Base-by-base conservation (phyloP, 192 early-diverging fungal genomes). In the Gonapodya sp. region DNA sequence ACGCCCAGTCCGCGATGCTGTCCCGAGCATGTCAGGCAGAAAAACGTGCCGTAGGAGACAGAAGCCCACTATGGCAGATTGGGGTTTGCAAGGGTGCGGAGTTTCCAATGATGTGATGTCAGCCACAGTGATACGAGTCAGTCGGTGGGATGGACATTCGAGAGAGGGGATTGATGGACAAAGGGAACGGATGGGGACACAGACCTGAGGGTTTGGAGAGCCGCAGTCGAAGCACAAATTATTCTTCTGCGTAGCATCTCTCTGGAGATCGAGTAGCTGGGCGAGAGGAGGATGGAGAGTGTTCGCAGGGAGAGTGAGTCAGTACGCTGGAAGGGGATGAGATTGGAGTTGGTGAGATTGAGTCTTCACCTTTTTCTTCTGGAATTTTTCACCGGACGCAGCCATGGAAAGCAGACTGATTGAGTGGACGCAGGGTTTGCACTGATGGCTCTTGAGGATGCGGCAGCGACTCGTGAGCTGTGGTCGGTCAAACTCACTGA, bases 41-140 rank as follows among this genome's bases (percentile, higher is more conserved):
- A 96, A 83, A 98, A 97, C 80, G 94, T 97, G 72, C 95, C 96
- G 82, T 95, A 91, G 34, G 94, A 94, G 34, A 97, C 95, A 82
- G 91, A 93, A 8, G 96, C 95, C 97, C 96, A 96, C 80, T 94
- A 93, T 18, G 91, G 93, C 79, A 92, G 30, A 75, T 18, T 34
- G 1, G 73, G 36, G 2, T 33, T 32, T 18, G 78, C 35, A 74
- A 73, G 73, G 81, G 72, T 32, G 34, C 35, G 35, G 79, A 30
- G 35, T 34, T 36, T n/a, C n/a, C n/a, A n/a, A n/a, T n/a, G n/a
- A n/a, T n/a, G n/a, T n/a, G n/a, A n/a, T n/a, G n/a, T n/a, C n/a
- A n/a, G n/a, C n/a, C n/a, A n/a, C n/a, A n/a, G n/a, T n/a, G 34
- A 31, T 78, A 78, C 18, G 79, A 18, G 24, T 32, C 33, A 36